phyloP scores from a whole-genome alignment of 2,329 filamentous ascomycete genomes.

The Paracamarosporium sp. region DNA sequence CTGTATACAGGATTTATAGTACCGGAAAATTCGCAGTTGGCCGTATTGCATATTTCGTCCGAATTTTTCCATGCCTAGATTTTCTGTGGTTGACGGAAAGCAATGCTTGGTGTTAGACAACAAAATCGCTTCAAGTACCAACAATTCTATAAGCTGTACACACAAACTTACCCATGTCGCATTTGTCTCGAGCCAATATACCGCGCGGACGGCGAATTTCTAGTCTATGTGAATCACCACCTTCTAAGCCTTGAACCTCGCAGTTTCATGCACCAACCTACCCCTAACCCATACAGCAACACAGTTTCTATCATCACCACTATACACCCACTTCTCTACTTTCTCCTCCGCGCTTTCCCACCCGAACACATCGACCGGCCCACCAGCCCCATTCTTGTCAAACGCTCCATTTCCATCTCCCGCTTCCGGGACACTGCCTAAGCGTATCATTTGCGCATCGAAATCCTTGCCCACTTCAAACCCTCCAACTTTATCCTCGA shows the following conservation, averaged over 20 bases:
- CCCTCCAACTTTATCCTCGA: conserved; percentile 74
- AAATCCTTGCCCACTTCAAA: conserved; percentile 89
- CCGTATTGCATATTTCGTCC: too few relatives aligned
- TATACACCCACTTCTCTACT: conserved; percentile 93
- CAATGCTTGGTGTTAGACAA: too few relatives aligned
- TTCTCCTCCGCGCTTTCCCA: conserved; percentile 88
- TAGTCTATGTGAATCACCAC: neutral
- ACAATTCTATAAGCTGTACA: too few relatives aligned
- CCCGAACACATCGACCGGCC: conserved; percentile 86
- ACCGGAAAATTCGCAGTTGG: too few relatives aligned
- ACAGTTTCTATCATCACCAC: conserved; percentile 91
- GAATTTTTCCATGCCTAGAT: too few relatives aligned
- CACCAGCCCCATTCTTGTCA: conserved; percentile 48
- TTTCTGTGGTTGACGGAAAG: too few relatives aligned
- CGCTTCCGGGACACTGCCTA: conserved; percentile 56
- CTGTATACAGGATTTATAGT: too few relatives aligned
- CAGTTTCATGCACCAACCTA: conserved; percentile 70
- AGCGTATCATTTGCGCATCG: conserved; percentile 83
- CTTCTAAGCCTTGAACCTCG: conserved; percentile 12
- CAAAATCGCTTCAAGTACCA: too few relatives aligned
- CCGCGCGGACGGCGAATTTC: neutral
- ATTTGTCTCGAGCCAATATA: neutral
- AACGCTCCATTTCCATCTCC: conserved; percentile 45
- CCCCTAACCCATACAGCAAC: conserved; percentile 89
- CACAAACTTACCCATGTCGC: neutral